Evolutionary conservation across 2,329 filamentous ascomycete species (phyloP), one percentile per base, ranked within the genome.

Genomic region (Raffaelea deltoideospora): DNA sequence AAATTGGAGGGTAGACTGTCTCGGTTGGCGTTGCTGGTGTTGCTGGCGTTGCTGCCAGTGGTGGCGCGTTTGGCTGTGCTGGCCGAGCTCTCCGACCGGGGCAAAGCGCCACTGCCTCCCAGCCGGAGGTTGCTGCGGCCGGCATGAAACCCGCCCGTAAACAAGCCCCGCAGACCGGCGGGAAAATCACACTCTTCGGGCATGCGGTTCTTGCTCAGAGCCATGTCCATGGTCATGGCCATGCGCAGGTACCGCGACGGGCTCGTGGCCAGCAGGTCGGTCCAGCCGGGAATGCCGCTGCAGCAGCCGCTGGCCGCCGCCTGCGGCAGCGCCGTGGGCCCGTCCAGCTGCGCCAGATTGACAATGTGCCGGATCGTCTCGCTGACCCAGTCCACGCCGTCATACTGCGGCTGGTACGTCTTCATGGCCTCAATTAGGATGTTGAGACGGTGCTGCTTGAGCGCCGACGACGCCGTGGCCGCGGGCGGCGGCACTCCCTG

Each of bases 391-490:
- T 45, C 41, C n/a, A 45, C 41, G 10, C 40, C 42, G 26, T 44
- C 43, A 27, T 44, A 45, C 31, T 45, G 43, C 9, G 43, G 43
- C 33, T 45, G 43, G 40, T 45, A 45, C 15, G 43, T 42, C 33
- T 44, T 45, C 41, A 45, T 45, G 26, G 43, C 43, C 33, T 45
- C 41, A 19, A 45, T 44, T 5, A 45, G 35, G 6, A 45, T 42
- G 37, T 43, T 42, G 36, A 45, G 43, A 9, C 58, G 56, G 35
- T 61, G 58, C 41, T 62, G 59, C 41, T 63, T 64, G 4, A 59
- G 47, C 3, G 53, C 54, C 1, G 54, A 49, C 15, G 57, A 53
- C 11, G 54, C 32, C 3, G 31, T 5, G 18, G 26, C 20, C 18
- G 5, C 10, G 18, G 4, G 10, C 8, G 15, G 4, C 6, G 8